These are phyloP conservation scores for Garcia nutans DNA, from an alignment of 345 rosid species.

Conservation along the genomic window DNA sequence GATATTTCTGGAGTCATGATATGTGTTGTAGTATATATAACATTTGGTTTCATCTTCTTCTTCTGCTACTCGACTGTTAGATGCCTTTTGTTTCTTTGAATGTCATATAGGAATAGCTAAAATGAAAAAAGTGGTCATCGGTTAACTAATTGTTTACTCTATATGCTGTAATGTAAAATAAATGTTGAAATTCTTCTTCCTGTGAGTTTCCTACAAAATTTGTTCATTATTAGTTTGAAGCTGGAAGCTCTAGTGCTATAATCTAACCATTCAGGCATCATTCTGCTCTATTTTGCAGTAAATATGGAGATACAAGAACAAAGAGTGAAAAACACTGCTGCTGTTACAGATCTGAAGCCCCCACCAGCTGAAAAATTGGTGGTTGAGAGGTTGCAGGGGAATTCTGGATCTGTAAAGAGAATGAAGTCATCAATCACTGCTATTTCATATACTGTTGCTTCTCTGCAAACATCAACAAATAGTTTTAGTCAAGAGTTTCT, in stretches of 20 bases:
- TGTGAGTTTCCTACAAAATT: background rate
- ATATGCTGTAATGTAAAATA: background rate
- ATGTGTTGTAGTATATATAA: background rate
- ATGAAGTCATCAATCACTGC: slow-evolving; percentile 77
- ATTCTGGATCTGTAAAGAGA: slow-evolving; percentile 67
- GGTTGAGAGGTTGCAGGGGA: slow-evolving; percentile 54
- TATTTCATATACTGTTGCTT: slow-evolving; percentile 71
- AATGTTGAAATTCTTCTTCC: slow-evolving; percentile 1
- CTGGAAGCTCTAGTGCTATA: background rate
- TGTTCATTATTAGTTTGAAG: slow-evolving; percentile 7
- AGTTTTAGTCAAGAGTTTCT: slow-evolving; percentile 93
- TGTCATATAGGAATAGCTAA: background rate
- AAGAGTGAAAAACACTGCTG: slow-evolving; percentile 59
- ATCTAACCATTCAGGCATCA: slow-evolving; percentile 9
- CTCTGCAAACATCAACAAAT: slow-evolving; percentile 86
- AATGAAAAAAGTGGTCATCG: background rate
- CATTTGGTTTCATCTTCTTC: background rate
- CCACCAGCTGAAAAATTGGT: slow-evolving; percentile 68
- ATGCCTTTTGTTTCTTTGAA: background rate
- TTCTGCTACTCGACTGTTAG: background rate
- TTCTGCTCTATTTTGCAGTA: slow-evolving; percentile 31
- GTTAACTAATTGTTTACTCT: background rate
- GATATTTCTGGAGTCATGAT: background rate
- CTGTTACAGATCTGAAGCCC: slow-evolving; percentile 68
- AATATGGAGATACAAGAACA: slow-evolving; percentile 59